Evolutionary conservation across 768 basidiomycete genomes (phyloP).

Genomic region (Ramaria sp.): DNA sequence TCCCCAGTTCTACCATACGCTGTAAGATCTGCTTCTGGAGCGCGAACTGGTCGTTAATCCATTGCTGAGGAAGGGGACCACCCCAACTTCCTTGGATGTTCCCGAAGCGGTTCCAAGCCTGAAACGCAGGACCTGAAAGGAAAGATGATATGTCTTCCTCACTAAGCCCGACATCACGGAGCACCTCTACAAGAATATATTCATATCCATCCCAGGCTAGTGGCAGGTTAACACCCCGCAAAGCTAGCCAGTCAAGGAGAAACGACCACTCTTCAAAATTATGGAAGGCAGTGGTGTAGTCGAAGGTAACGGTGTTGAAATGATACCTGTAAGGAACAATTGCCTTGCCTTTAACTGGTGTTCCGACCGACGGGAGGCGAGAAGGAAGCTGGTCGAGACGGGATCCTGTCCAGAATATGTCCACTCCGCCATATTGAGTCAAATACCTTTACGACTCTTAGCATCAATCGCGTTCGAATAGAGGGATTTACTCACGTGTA

Average conservation of each 20-base stretch:
- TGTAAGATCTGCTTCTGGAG: conserved; percentile 26
- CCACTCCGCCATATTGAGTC: conserved; percentile 25
- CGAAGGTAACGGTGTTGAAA: conserved; percentile 33
- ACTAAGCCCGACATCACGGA: conserved; percentile 26
- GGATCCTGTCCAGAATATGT: conserved; percentile 35
- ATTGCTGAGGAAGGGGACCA: conserved; percentile 24
- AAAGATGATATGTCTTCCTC: conserved; percentile 25
- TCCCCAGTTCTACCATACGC: conserved; percentile 31
- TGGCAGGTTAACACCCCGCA: conserved; percentile 30
- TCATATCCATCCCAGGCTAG: conserved; percentile 33
- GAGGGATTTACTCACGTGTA: conserved; percentile 22
- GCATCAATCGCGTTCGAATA: background rate
- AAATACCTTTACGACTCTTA: background rate
- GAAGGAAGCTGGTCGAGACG: conserved; percentile 23
- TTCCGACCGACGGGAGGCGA: conserved; percentile 21
- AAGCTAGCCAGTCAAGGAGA: conserved; percentile 31
- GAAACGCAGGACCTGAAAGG: conserved; percentile 29
- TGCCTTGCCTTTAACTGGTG: conserved; percentile 21
- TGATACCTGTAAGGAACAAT: conserved; percentile 30
- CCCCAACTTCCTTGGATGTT: conserved; percentile 32
- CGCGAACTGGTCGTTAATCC: conserved; percentile 27
- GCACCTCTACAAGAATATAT: conserved; percentile 24
- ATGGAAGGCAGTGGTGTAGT: conserved; percentile 30
- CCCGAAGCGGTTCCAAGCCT: conserved; percentile 32
- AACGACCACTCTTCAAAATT: conserved; percentile 28